phyloP scores from a whole-genome alignment of 805 yeast genomes.

The Cyberlindnera galapagoensis region DNA sequence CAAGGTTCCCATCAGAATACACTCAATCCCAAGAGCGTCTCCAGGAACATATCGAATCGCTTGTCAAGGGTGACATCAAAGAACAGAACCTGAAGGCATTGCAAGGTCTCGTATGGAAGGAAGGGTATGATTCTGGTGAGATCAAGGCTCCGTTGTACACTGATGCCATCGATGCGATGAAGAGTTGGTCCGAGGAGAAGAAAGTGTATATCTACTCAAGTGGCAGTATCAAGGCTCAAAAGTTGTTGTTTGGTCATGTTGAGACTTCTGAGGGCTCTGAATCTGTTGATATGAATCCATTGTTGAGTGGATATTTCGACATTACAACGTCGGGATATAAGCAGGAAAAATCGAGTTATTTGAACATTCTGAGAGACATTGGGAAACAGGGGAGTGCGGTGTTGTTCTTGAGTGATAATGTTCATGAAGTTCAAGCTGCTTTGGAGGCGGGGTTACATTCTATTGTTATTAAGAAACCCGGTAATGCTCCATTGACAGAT shows the following conservation, averaged over 20 bases:
- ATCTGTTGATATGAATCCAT: slow-evolving; percentile 44
- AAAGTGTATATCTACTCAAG: slow-evolving; percentile 75
- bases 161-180: slow-evolving; percentile 62
- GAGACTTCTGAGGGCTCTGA: slow-evolving; percentile 29
- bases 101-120: slow-evolving; percentile 80
- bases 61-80: slow-evolving; percentile 67
- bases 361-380: slow-evolving; percentile 42
- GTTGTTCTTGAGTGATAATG: slow-evolving; percentile 76
- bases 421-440: slow-evolving; percentile 74
- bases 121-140: slow-evolving; percentile 73
- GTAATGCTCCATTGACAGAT: slow-evolving; percentile 50
- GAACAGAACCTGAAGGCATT: slow-evolving; percentile 69
- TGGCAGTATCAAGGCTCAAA: slow-evolving; percentile 86
- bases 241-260: slow-evolving; percentile 65
- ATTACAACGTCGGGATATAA: slow-evolving; percentile 80
- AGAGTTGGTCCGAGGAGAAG: slow-evolving; percentile 29
- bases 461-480: slow-evolving; percentile 61
- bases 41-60: slow-evolving; percentile 40
- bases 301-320: slow-evolving; percentile 69
- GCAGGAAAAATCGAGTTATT: slow-evolving; percentile 49
- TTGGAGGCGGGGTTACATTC: slow-evolving; percentile 53
- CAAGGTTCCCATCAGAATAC: slow-evolving; percentile 18
- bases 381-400: slow-evolving; percentile 29
- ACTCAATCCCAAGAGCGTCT: slow-evolving; percentile 28
- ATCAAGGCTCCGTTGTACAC: slow-evolving; percentile 68